phyloP scores from a whole-genome alignment of 2,329 filamentous ascomycete species.

The Clonostachys chloroleuca region DNA sequence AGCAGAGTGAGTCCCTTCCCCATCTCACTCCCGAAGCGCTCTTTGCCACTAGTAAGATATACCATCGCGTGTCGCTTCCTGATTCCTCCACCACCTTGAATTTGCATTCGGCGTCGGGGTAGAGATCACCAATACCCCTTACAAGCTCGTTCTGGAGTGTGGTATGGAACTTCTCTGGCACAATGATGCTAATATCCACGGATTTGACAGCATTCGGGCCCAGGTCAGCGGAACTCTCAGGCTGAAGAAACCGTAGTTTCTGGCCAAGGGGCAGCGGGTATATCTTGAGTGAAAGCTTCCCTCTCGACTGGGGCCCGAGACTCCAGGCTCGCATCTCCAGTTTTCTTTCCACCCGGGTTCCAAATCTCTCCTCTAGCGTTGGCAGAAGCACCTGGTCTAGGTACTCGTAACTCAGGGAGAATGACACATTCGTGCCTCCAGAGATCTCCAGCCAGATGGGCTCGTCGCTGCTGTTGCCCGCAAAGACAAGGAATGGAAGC shows the following conservation, averaged over 20 bases:
- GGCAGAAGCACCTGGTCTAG: slow-evolving; percentile 57
- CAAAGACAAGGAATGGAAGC: slow-evolving; percentile 54
- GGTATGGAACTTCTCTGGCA: slow-evolving; percentile 36
- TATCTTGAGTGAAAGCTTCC: slow-evolving; percentile 37
- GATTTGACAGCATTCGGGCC: slow-evolving; percentile 21
- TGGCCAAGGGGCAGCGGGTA: slow-evolving; percentile 23
- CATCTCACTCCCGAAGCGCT: slow-evolving; percentile 38
- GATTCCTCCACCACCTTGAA: slow-evolving; percentile 48
- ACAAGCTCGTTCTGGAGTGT: slow-evolving; percentile 32
- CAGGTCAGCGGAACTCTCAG: slow-evolving; percentile 10
- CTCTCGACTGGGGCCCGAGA: slow-evolving; percentile 25
- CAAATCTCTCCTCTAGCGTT: slow-evolving; percentile 43
- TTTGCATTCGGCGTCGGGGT: slow-evolving; percentile 35
- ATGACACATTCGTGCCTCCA: slow-evolving; percentile 56
- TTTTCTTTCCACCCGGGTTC: slow-evolving; percentile 36
- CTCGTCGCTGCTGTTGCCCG: slow-evolving; percentile 33
- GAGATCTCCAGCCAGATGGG: slow-evolving; percentile 45
- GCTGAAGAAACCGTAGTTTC: slow-evolving; percentile 26
- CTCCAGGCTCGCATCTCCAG: slow-evolving; percentile 48
- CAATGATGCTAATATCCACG: slow-evolving; percentile 47
- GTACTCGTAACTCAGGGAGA: slow-evolving; percentile 57
- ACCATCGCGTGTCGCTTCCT: slow-evolving; percentile 43
- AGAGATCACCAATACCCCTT: slow-evolving; percentile 30
- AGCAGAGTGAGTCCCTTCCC: slow-evolving; percentile 39
- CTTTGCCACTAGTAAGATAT: slow-evolving; percentile 51